Base-by-base conservation (phyloP, 169 alveolate genomes). In the Cyclospora cayetanensis region DNA sequence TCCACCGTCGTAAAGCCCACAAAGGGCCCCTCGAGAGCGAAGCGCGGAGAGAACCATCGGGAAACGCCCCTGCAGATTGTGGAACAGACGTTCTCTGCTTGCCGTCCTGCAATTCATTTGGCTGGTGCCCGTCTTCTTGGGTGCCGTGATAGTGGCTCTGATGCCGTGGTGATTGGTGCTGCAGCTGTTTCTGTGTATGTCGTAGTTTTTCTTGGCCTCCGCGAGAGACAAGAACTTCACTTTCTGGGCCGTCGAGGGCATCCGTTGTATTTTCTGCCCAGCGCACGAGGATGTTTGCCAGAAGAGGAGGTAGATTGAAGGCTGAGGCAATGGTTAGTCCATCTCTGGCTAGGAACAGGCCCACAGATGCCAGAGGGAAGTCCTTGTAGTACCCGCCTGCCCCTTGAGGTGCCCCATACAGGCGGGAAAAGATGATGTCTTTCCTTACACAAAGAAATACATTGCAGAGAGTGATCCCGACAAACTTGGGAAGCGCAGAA, bases 291-390 rank as follows among this genome's bases (percentile, higher is more conserved):
- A 27, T 34, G 25, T 41, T 31, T 43, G 93, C 86, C 31, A 72
- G 12, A 43, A 66, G 34, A 31, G 86, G 60, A 12, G 93, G 93
- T n/a, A 76, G 88, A 29, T 66, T 88, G 76, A 88, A 88, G 41
- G 93, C 74, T 11, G 93, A 84, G 25, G 93, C 93, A n/a, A 88
- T 88, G 50, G 93, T 88, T 27, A 88, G 72, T 11, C 70, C 18
- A 46, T 88, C 93, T 18, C 93, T 42, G 41, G 35, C 22, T 4
- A 88, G 37, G 25, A 88, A 88, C 22, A 84, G 91, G 37, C 27
- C 74, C 52, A 46, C 42, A 1, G 91, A 84, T 1, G 55, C 87
- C n/a, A 39, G 50, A 12, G 93, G 93, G 29, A 88, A 52, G 43
- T 29, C 18, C 1, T 84, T 63, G 72, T 52, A 72, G 25, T 46